A percentile compares a stretch with the other conserved stretches of the same genome.
Conservation (phyloP, 2,329 filamentous ascomycete genomes). For the Endoconidiophora laricicola region DNA sequence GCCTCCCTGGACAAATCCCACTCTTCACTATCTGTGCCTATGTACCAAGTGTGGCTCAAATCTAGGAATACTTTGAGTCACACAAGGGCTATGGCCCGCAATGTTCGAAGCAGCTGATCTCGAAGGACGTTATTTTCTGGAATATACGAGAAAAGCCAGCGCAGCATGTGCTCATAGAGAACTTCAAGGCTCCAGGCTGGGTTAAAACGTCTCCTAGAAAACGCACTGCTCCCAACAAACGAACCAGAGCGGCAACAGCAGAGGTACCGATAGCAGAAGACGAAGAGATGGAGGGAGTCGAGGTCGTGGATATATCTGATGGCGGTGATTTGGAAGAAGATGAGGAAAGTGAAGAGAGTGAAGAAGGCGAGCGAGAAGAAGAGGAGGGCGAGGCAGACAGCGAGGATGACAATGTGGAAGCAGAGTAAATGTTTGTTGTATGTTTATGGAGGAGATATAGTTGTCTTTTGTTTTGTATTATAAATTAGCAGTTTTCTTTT, state of each 20-base stretch:
- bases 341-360: neutral
- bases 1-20: slow-evolving; percentile 1
- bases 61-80: slow-evolving; percentile 10
- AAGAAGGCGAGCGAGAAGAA: neutral
- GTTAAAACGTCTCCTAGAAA: neutral
- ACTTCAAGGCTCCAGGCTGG: neutral
- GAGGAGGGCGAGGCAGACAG: neutral
- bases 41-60: slow-evolving; percentile 9
- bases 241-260: neutral
- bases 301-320: no score
- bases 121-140: slow-evolving; percentile 3
- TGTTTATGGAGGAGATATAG: no score
- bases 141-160: neutral
- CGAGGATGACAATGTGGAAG: neutral
- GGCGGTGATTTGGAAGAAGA: neutral
- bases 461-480: no score
- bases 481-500: no score
- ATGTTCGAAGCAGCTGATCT: slow-evolving; percentile 3
- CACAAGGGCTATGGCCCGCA: slow-evolving; percentile 11
- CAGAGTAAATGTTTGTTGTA: neutral
- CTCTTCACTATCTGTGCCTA: slow-evolving; percentile 6
- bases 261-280: neutral
- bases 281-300: neutral
- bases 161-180: neutral
- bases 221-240: neutral